Conservation (phyloP, 257 asterid species). For the Leptodermis oblonga region DNA sequence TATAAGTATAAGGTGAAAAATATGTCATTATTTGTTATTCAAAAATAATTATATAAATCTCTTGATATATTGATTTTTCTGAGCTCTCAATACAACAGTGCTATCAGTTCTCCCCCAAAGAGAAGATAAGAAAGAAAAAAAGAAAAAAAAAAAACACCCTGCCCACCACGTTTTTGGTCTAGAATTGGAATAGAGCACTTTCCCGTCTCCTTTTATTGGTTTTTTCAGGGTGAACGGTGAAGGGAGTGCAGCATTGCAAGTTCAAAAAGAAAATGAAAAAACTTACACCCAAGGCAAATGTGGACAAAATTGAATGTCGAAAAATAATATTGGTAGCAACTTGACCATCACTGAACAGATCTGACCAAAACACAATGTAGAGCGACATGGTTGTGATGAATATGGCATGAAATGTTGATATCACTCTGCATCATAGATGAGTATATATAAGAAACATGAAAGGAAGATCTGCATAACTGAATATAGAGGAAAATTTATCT, state of each 20-base stretch:
- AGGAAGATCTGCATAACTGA: background rate
- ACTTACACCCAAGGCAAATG: constrained; percentile 68
- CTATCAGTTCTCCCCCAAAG: background rate
- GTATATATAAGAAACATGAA: constrained; percentile 9
- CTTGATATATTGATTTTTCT: background rate
- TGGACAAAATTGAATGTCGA: constrained; percentile 51
- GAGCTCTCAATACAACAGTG: background rate
- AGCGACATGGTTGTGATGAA: constrained; percentile 50
- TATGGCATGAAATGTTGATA: constrained; percentile 70
- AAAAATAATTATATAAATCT: background rate
- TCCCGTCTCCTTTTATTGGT: background rate
- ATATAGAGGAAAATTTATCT: background rate
- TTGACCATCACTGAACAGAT: constrained; percentile 39
- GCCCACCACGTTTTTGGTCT: background rate
- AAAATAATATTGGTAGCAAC: constrained; percentile 40
- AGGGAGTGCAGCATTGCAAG: background rate
- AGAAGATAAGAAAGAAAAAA: background rate
- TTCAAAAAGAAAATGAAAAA: constrained; percentile 1
- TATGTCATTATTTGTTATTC: background rate
- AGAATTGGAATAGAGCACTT: background rate
- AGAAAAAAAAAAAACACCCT: background rate
- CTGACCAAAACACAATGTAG: constrained; percentile 58
- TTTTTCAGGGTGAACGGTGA: too few species aligned
- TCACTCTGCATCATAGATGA: constrained; percentile 44
- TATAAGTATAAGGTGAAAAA: background rate